Evolutionary conservation across 805 yeast species (phyloP), one percentile per base, ranked within the genome.

Genomic region (Candida verbasci): DNA sequence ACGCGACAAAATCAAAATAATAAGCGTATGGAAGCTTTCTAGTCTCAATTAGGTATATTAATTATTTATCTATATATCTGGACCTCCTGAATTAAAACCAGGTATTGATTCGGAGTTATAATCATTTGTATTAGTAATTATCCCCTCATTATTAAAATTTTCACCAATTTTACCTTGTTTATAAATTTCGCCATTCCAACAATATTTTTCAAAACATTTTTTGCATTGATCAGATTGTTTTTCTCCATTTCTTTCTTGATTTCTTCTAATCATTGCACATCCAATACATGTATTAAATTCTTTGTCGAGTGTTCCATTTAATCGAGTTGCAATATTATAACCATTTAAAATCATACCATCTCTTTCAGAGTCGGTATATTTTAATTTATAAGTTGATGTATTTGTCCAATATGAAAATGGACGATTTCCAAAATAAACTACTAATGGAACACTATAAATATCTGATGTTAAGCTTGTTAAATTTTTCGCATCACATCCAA

Each of bases 251-350:
- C 88, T 71, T 60, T 86, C 93, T 52, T 81, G 80, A 28, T 82
- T 76, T 56, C 95, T 77, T 62, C 86, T 81, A 40, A 86, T 69
- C 31, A 86, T 73, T 8, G 94, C 95, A 68, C 95, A 86, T 2
- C 84, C 85, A 33, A 86, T 71, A 65, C 95, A 86, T 6, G 78
- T 72, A 28, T 74, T 63, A 80, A 85, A 86, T 27, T 82, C 78
- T 3, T 62, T 53, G 46, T 84, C 94, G 17, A 80, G 52, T 10
- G 94, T 81, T 24, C 77, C 60, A 54, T 85, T 86, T 39, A 70
- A 67, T 51, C 82, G 73, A 1, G 89, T 68, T 9, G 81, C 74
- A 10, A 75, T 70, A 48, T 83, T 86, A 53, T 77, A 83, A 8
- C 95, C 95, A 55, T 87, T 87, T 47, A 68, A 58, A 39, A 86